Evolutionary conservation across 1,284 basidiomycete species (phyloP).

Genomic region (Leccinum angustisporum): DNA sequence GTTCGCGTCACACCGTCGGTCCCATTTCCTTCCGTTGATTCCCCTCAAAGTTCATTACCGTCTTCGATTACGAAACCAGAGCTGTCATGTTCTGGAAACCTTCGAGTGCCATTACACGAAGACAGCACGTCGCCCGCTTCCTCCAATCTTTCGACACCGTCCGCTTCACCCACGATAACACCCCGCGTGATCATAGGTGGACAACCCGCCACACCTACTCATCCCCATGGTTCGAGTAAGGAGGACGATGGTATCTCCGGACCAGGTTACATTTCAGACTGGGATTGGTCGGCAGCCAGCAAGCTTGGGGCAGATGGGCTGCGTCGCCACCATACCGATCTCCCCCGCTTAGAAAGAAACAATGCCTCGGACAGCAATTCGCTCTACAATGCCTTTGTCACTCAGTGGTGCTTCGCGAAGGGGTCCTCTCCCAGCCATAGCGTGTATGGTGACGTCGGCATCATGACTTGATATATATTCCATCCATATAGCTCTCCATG

Average conservation of each 20-base stretch:
- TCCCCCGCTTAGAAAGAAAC: not conserved
- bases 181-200: slow-evolving; percentile 30
- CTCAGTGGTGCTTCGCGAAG: slow-evolving; percentile 71
- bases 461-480: slow-evolving; percentile 20
- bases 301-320: not conserved
- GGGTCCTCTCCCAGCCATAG: slow-evolving; percentile 22
- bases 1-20: slow-evolving; percentile 9
- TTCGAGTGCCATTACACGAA: slow-evolving; percentile 5
- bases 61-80: not conserved
- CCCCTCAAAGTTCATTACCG: not conserved
- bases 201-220: slow-evolving; percentile 20
- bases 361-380: slow-evolving; percentile 24
- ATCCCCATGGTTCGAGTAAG: not conserved
- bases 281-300: slow-evolving; percentile 23
- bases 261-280: slow-evolving; percentile 14
- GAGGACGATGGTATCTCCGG: not conserved
- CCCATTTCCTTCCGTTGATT: not conserved
- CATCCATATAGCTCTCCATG: not conserved
- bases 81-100: not conserved
- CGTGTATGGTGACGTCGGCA: slow-evolving; percentile 12
- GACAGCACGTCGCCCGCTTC: slow-evolving; percentile 28
- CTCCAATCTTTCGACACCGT: slow-evolving; percentile 29
- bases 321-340: not conserved
- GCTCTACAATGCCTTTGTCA: slow-evolving; percentile 61
- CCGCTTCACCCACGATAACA: slow-evolving; percentile 21